Conservation (phyloP, 2,329 filamentous ascomycete species). For the Aspergillus pseudoviridinutans region DNA sequence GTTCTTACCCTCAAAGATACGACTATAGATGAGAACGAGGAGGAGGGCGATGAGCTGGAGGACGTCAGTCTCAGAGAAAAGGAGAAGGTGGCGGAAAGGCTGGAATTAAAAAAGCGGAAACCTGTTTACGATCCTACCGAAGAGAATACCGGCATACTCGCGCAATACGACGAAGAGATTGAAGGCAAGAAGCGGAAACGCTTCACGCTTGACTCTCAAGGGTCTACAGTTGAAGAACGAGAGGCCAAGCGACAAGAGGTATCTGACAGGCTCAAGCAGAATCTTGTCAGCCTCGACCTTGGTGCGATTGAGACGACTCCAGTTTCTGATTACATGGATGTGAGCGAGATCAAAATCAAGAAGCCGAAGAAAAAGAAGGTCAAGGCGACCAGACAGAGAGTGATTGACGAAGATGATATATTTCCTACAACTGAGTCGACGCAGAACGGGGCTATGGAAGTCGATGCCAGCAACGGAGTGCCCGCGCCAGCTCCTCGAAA, state of each 20-base stretch:
- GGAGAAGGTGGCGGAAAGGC: slow-evolving; percentile 55
- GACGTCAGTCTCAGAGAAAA: slow-evolving; percentile 40
- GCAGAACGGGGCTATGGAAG: slow-evolving; percentile 61
- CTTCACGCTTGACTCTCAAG: slow-evolving; percentile 80
- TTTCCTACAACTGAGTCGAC: slow-evolving; percentile 36
- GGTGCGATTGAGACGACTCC: slow-evolving; percentile 56
- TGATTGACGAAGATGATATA: slow-evolving; percentile 57
- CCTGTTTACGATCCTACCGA: slow-evolving; percentile 83
- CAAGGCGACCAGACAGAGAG: slow-evolving; percentile 68
- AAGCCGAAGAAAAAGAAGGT: slow-evolving; percentile 86
- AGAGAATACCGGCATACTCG: slow-evolving; percentile 65
- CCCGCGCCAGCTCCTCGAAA: slow-evolving; percentile 52
- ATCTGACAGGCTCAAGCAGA: slow-evolving; percentile 59
- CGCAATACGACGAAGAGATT: slow-evolving; percentile 95
- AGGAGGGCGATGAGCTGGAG: slow-evolving; percentile 79
- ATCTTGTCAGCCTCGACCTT: slow-evolving; percentile 74
- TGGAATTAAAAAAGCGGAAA: slow-evolving; percentile 86
- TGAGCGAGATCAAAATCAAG: slow-evolving; percentile 84
- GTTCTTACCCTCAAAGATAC: slow-evolving; percentile 92
- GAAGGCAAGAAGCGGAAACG: slow-evolving; percentile 81
- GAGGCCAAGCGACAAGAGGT: slow-evolving; percentile 53
- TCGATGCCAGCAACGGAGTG: slow-evolving; percentile 57
- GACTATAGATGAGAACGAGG: slow-evolving; percentile 77
- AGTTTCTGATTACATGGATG: slow-evolving; percentile 82
- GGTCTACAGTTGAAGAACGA: slow-evolving; percentile 62